A percentile compares a stretch with the other conserved stretches of the same genome.
These are phyloP conservation scores for Clarireedia hainanense DNA, from an alignment of 2,329 filamentous ascomycete species.

Conservation along the genomic window DNA sequence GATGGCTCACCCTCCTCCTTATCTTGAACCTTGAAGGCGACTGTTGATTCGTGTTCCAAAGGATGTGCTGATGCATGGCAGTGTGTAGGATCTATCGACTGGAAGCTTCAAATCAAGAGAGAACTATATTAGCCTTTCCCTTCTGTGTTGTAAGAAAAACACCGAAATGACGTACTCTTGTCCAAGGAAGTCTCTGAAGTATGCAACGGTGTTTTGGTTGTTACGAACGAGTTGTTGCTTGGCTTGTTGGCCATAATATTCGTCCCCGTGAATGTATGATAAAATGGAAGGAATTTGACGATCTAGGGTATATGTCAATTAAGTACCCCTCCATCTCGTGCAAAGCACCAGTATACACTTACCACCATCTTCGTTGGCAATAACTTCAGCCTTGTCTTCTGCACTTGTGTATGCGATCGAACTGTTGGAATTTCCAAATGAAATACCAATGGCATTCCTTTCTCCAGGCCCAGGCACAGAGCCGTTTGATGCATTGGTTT, in stretches of 20 bases:
- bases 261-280: conserved; percentile 91
- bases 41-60: conserved; percentile 59
- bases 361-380: conserved; percentile 98
- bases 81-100: conserved; percentile 92
- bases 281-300: conserved; percentile 93
- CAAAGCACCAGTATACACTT: conserved; percentile 26
- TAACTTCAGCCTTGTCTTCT: conserved; percentile 93
- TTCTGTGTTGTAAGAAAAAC: not conserved
- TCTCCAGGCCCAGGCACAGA: conserved; percentile 41
- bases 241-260: conserved; percentile 93
- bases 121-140: conserved; percentile 14
- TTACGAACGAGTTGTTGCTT: conserved; percentile 92
- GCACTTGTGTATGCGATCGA: conserved; percentile 90
- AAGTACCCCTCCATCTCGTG: not conserved
- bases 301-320: conserved; percentile 45
- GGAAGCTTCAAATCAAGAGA: conserved; percentile 52
- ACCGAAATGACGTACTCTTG: conserved; percentile 59
- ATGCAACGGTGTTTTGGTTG: conserved; percentile 84
- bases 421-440: conserved; percentile 97
- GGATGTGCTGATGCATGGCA: conserved; percentile 92
- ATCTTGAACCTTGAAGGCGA: conserved; percentile 81
- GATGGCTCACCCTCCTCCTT: conserved; percentile 57
- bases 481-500: conserved; percentile 18
- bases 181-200: conserved; percentile 92
- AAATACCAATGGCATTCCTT: conserved; percentile 79